Evolutionary conservation across 2,329 filamentous ascomycete species (phyloP).

Genomic region (Zymoseptoria pseudotritici): DNA sequence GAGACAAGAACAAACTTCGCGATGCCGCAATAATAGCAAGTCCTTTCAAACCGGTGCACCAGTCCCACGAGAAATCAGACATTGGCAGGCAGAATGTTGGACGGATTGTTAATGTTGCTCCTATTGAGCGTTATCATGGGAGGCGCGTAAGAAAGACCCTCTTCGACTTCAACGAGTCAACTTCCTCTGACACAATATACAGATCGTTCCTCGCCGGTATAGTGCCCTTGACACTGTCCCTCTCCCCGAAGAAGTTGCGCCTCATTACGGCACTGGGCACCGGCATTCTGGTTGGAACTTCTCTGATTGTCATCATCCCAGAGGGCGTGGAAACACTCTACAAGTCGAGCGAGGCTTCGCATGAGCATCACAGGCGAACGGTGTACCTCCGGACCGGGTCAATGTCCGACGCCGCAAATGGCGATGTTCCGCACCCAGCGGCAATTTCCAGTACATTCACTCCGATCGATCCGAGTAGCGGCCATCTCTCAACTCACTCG

Average conservation of each 20-base stretch:
- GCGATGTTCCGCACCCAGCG: background rate
- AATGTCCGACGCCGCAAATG: background rate
- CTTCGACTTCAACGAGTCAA: background rate
- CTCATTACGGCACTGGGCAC: constrained; percentile 88
- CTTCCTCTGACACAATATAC: constrained; percentile 17
- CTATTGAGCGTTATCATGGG: constrained; percentile 59
- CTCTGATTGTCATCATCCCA: constrained; percentile 93
- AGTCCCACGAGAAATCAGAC: background rate
- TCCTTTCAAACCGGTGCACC: background rate
- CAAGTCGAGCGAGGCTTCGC: constrained; percentile 36
- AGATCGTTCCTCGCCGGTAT: constrained; percentile 93
- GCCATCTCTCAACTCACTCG: constrained; percentile 12
- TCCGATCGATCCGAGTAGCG: constrained; percentile 20
- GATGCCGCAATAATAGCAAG: constrained; percentile 1
- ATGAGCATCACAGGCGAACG: constrained; percentile 12
- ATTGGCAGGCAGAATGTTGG: constrained; percentile 40
- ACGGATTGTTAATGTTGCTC: constrained; percentile 59
- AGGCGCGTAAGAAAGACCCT: constrained; percentile 45
- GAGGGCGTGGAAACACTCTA: constrained; percentile 91
- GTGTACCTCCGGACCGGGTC: background rate
- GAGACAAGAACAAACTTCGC: background rate
- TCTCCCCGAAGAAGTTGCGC: constrained; percentile 80
- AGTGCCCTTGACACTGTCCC: constrained; percentile 77
- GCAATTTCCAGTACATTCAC: background rate
- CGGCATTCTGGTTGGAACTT: constrained; percentile 88